phyloP scores from a whole-genome alignment of 257 asterid genomes.

The Eucommia ulmoides region DNA sequence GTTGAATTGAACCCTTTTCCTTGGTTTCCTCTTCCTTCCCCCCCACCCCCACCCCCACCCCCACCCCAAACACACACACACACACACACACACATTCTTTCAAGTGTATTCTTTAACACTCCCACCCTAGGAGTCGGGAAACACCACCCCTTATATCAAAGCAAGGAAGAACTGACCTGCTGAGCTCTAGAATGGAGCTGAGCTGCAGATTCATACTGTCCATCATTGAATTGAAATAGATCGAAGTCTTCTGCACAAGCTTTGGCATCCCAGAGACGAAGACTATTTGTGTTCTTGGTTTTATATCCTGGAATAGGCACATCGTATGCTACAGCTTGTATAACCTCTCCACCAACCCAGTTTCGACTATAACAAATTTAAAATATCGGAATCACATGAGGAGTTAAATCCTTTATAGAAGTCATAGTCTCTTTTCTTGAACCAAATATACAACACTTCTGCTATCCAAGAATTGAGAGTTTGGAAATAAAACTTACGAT shows the following conservation, averaged over 20 bases:
- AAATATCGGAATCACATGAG: not conserved
- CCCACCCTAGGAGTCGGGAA: no score
- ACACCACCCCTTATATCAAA: not conserved
- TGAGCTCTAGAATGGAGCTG: slow-evolving; percentile 91
- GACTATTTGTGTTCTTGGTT: slow-evolving; percentile 92
- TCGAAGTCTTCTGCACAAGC: slow-evolving; percentile 73
- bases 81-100: no score
- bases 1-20: no score
- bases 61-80: no score
- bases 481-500: slow-evolving; percentile 53
- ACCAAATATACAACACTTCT: not conserved
- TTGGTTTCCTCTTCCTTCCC: no score
- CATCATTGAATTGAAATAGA: slow-evolving; percentile 89
- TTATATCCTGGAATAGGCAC: slow-evolving; percentile 99
- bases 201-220: slow-evolving; percentile 93
- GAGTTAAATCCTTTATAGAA: not conserved
- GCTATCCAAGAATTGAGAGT: slow-evolving; percentile 8
- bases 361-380: slow-evolving; percentile 42
- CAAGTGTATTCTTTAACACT: no score
- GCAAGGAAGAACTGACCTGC: slow-evolving; percentile 40
- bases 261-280: slow-evolving; percentile 99
- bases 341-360: slow-evolving; percentile 95
- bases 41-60: no score
- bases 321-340: slow-evolving; percentile 95
- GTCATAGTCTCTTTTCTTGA: not conserved